Evolutionary conservation across 177 flowering plant genomes (phyloP).

Genomic region (Vitis hybrid): DNA sequence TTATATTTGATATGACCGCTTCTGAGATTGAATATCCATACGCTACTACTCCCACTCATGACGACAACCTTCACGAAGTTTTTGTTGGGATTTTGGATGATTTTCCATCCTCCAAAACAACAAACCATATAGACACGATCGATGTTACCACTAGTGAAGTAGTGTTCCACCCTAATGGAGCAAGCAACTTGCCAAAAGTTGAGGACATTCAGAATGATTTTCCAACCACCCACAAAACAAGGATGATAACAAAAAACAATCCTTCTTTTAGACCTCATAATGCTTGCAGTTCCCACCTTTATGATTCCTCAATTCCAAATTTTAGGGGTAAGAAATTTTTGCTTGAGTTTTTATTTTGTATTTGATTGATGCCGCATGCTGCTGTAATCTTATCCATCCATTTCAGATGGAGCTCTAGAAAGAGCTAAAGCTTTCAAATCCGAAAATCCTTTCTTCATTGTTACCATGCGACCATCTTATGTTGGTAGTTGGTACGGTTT

Average conservation of each 20-base stretch:
- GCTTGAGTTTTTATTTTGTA: too few species aligned
- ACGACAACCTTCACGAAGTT: not conserved
- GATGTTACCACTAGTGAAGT: not conserved
- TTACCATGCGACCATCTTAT: slow-evolving; percentile 13
- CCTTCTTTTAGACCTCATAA: too few species aligned
- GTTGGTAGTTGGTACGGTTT: not conserved
- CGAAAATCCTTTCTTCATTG: slow-evolving; percentile 7
- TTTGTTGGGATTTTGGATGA: slow-evolving; percentile 4
- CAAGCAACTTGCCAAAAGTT: too few species aligned
- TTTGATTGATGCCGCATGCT: too few species aligned
- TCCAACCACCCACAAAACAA: too few species aligned
- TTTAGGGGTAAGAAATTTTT: too few species aligned
- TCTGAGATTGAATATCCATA: slow-evolving; percentile 16
- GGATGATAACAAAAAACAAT: too few species aligned
- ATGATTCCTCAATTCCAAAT: too few species aligned
- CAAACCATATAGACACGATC: too few species aligned
- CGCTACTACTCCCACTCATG: not conserved
- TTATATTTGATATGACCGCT: slow-evolving; percentile 18
- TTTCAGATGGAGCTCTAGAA: slow-evolving; percentile 9
- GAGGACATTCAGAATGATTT: too few species aligned
- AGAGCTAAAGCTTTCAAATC: slow-evolving; percentile 15
- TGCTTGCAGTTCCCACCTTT: too few species aligned
- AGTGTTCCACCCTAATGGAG: too few species aligned
- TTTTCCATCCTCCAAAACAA: not conserved
- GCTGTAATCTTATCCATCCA: not conserved